Conservation (phyloP, 2,329 filamentous ascomycete species). For the Penicillium sp. region DNA sequence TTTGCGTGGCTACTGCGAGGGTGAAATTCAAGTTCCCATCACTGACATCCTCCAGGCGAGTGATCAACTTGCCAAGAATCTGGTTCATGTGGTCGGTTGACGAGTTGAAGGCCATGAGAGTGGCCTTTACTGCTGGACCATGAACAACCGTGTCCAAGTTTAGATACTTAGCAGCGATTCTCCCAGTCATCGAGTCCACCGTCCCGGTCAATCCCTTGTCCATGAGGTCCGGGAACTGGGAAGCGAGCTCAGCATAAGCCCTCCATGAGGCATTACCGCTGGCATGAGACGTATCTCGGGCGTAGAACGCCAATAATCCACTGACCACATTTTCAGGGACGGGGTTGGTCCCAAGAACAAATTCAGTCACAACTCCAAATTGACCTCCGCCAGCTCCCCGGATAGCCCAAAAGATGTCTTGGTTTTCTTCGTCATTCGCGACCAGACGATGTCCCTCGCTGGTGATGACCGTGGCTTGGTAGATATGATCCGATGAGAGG, state of each 20-base stretch:
- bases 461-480: conserved; percentile 25
- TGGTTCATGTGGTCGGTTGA: conserved; percentile 14
- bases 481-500: conserved; percentile 23
- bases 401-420: conserved; percentile 50
- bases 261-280: conserved; percentile 30
- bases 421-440: conserved; percentile 31
- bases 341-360: conserved; percentile 16
- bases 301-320: conserved; percentile 9
- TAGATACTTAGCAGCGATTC: conserved; percentile 6
- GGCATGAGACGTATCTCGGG: conserved; percentile 1
- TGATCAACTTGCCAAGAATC: conserved; percentile 15
- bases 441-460: conserved; percentile 34
- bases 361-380: conserved; percentile 22
- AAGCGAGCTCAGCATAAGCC: conserved; percentile 28
- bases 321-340: conserved; percentile 15
- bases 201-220: conserved; percentile 25
- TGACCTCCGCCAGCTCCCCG: conserved; percentile 42
- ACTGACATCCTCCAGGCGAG: neutral
- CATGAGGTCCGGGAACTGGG: conserved; percentile 27
- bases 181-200: conserved; percentile 22
- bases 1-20: conserved; percentile 12
- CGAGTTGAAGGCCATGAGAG: conserved; percentile 26
- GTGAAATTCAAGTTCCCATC: conserved; percentile 3
- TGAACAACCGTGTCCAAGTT: conserved; percentile 2
- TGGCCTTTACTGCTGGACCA: conserved; percentile 5